These are phyloP conservation scores for Stellera chamaejasme DNA, from an alignment of 345 rosid species.

Conservation along the genomic window DNA sequence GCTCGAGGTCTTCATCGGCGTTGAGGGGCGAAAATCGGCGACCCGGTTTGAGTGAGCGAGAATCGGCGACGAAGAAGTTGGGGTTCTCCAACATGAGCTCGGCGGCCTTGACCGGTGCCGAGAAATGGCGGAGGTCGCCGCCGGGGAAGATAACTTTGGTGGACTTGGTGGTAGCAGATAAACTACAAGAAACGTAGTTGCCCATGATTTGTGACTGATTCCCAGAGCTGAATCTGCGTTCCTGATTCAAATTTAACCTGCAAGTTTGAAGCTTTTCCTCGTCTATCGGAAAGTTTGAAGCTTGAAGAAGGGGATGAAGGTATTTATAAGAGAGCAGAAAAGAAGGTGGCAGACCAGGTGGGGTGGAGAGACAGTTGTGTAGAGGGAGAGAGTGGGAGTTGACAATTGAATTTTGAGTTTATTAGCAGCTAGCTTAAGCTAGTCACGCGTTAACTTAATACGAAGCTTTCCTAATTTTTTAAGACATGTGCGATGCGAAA, in stretches of 20 bases:
- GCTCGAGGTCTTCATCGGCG: constrained; percentile 78
- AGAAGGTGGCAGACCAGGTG: neutral
- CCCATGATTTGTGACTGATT: constrained; percentile 38
- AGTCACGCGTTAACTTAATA: neutral
- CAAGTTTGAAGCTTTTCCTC: neutral
- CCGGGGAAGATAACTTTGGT: constrained; percentile 57
- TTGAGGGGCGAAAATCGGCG: constrained; percentile 53
- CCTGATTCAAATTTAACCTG: neutral
- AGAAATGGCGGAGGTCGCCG: constrained; percentile 52
- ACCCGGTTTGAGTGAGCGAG: constrained; percentile 58
- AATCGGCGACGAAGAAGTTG: constrained; percentile 57
- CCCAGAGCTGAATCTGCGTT: neutral
- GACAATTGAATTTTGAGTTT: neutral
- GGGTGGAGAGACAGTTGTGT: neutral
- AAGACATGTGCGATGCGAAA: neutral
- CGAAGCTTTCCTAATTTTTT: neutral
- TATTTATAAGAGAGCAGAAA: neutral
- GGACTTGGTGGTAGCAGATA: constrained; percentile 31
- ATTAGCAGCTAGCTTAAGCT: neutral
- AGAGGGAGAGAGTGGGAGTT: neutral
- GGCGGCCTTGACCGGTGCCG: constrained; percentile 55
- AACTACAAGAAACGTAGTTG: constrained; percentile 55
- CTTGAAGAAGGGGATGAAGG: neutral
- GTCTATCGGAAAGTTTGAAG: neutral
- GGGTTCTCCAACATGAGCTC: constrained; percentile 91